Base-by-base conservation (phyloP, 2,329 filamentous ascomycete species). In the Decorospora gaudefroyi region DNA sequence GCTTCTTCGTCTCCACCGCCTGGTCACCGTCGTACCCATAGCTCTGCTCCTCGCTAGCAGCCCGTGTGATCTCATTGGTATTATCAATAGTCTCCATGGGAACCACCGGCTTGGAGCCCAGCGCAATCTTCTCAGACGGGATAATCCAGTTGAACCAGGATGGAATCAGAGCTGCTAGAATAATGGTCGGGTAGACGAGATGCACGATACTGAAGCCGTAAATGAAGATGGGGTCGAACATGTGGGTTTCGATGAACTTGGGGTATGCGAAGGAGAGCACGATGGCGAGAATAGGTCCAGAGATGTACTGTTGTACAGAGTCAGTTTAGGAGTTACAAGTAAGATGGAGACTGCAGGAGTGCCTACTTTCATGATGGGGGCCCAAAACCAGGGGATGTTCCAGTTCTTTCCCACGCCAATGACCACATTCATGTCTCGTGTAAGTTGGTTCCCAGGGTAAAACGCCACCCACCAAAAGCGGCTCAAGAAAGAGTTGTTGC, bases 391-490 rank as follows among this genome's bases (percentile, higher is more conserved):
- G 2, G 78, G 77, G 17, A 81, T 76, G 1, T 56, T 70, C 78
- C 77, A 81, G 62, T 81, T 80, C 27, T 74, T 76, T 41, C 75
- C 76, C 1, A 62, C 66, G 6, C 73, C 76, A 18, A 81, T 72
- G 27, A 77, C 71, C 4, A 70, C 57, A 42, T 81, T 80, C 27
- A 80, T 70, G 49, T 81, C 78, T n/a, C 70, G 72, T n/a, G 73
- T 69, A 11, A 81, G 71, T 66, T 80, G 78, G 49, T 80, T 75
- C 33, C 77, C 78, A 12, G 77, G 80, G 62, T 80, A 81, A 51
- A 79, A 76, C 1, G 67, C 65, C 7, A 79, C 12, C 41, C 28
- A 38, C 74, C 76, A 81, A 31, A 78, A 25, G 1, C 38, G 38
- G 17, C 29, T 41, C 11, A 41, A 1, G 16, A 33, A 27, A 11